phyloP scores from a whole-genome alignment of 306 rosid genomes.

The Malus sieversii region DNA sequence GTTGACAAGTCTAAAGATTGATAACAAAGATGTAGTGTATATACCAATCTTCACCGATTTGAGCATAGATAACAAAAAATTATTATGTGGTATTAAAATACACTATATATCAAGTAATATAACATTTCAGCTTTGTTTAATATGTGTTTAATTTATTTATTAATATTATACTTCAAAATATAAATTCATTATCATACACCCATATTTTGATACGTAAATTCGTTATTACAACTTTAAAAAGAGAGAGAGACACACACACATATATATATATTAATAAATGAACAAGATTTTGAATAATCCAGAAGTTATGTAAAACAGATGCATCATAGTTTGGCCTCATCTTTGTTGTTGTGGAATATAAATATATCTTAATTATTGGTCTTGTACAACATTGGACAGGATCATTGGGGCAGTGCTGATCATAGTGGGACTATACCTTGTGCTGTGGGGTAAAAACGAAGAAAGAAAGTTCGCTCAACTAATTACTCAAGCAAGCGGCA shows the following conservation, averaged over 20 bases:
- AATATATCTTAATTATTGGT: neutral
- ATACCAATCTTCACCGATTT: no score
- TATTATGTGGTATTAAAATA: no score
- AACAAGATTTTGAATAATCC: neutral
- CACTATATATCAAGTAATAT: no score
- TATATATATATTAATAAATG: neutral
- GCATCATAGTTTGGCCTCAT: neutral
- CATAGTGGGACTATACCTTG: conserved; percentile 70
- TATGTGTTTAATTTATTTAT: no score
- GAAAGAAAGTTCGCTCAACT: conserved; percentile 64
- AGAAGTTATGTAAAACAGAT: neutral
- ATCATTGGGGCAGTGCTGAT: conserved; percentile 87
- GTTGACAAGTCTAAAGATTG: neutral
- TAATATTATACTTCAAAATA: no score
- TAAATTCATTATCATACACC: no score
- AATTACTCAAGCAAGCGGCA: conserved; percentile 21
- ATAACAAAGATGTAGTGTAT: no score
- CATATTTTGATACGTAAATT: no score
- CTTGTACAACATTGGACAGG: conserved; percentile 28
- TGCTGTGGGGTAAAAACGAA: conserved; percentile 86
- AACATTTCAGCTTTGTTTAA: no score
- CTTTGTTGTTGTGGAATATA: neutral
- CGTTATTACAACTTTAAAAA: no score
- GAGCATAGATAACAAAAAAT: no score
- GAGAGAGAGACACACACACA: neutral